Conservation (phyloP, 1,284 basidiomycete species). For the Pseudozyma sp. region DNA sequence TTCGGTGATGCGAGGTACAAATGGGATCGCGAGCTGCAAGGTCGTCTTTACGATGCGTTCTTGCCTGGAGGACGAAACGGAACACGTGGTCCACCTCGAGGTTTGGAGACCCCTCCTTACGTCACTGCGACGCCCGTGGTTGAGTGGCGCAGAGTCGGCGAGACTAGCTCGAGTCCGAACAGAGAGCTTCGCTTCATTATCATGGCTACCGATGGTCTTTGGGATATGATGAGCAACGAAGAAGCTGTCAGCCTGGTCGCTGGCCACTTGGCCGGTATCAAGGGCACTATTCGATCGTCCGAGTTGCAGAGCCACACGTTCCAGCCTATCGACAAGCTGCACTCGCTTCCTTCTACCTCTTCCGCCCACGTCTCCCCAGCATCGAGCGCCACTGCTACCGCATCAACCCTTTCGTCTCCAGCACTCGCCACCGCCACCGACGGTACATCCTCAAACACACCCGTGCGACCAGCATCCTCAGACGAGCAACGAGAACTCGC, state of each 20-base stretch:
- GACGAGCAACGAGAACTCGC: slow-evolving; percentile 44
- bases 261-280: slow-evolving; percentile 64
- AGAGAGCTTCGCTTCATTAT: slow-evolving; percentile 73
- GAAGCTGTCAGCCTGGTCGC: slow-evolving; percentile 84
- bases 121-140: slow-evolving; percentile 84
- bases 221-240: slow-evolving; percentile 94
- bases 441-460: slow-evolving; percentile 73
- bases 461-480: slow-evolving; percentile 26
- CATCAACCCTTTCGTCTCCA: not conserved
- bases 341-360: slow-evolving; percentile 21
- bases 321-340: slow-evolving; percentile 47
- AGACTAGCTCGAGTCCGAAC: slow-evolving; percentile 32
- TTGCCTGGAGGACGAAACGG: slow-evolving; percentile 53
- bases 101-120: slow-evolving; percentile 80
- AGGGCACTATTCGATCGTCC: slow-evolving; percentile 57
- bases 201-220: slow-evolving; percentile 92
- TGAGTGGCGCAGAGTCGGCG: slow-evolving; percentile 59
- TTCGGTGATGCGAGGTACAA: slow-evolving; percentile 97
- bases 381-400: not conserved
- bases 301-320: slow-evolving; percentile 60
- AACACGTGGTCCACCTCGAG: slow-evolving; percentile 56
- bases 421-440: slow-evolving; percentile 62
- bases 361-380: not conserved
- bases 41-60: slow-evolving; percentile 69
- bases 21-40: slow-evolving; percentile 71